phyloP scores from a whole-genome alignment of 495 filamentous ascomycete species.

The Daldinia caldariorum region DNA sequence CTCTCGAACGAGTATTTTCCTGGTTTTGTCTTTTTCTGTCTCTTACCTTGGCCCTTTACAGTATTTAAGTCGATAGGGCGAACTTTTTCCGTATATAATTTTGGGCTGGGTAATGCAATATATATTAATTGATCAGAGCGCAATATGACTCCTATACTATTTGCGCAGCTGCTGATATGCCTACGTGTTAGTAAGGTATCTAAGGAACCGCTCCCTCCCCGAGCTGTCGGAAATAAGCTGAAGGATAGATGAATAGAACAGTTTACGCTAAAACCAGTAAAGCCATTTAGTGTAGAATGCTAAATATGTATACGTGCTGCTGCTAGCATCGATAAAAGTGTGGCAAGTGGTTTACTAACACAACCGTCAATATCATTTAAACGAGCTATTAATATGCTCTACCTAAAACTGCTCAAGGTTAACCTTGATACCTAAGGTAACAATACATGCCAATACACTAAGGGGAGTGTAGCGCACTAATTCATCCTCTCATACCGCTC shows the following conservation, averaged over 20 bases:
- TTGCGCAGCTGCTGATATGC: background rate
- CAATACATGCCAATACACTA: constrained; percentile 2
- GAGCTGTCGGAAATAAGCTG: no score
- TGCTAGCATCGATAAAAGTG: background rate
- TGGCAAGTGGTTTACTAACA: background rate
- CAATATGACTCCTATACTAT: background rate
- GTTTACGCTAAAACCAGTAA: no score
- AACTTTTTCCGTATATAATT: background rate
- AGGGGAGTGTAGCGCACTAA: constrained; percentile 15
- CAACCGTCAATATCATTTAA: background rate
- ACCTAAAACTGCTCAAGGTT: background rate
- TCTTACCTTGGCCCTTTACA: background rate
- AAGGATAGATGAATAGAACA: background rate
- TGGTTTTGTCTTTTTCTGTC: no score
- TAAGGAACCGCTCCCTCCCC: no score
- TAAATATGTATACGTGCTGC: background rate
- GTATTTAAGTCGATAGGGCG: background rate
- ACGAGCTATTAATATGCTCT: background rate
- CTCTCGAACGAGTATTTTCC: background rate
- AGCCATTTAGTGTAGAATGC: background rate
- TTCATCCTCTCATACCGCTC: constrained; percentile 76
- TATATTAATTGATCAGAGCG: background rate
- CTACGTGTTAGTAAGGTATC: background rate
- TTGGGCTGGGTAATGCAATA: background rate
- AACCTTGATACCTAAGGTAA: background rate